Evolutionary conservation across 805 yeast genomes (phyloP), one percentile per base, ranked within the genome.

Genomic region (Candida silvicultrix): DNA sequence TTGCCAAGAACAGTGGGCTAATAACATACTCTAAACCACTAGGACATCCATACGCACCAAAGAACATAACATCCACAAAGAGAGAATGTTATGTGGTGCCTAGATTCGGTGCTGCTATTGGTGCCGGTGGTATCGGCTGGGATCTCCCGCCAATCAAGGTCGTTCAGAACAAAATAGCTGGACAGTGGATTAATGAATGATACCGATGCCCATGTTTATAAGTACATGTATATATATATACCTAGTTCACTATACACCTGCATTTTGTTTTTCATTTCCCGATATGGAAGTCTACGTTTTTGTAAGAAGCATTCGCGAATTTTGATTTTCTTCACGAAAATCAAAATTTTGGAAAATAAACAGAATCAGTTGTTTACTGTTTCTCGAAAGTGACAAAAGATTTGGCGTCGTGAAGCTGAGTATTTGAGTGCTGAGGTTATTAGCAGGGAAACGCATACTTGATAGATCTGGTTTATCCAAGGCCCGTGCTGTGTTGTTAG

Each of bases 81-180:
- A 71, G 97, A 53, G 90, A 85, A 57, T 87, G 95, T 55, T 90
- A 88, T 67, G 97, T 90, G 15, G 82, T 89, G 43, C 97, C 98
- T 1, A 69, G 97, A 46, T 80, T 86, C 59, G 97, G 97, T 4
- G 90, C 95, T 11, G 74, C 81, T 7, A 71, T 83, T 38, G 95
- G 95, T 11, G 74, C 81, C 37, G 97, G 96, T 19, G 86, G 88
- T 20, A 72, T 84, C 23, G 96, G 96, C 9, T 92, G 97, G 95
- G 97, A 92, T 56, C 66, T 92, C 43, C 95, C 94, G 8, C 85
- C 82, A 3, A 70, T 83, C 23, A 83, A 88, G 60, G 94, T 89
- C 2, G 69, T 70, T 1, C 97, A 92, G 61, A 73, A 70, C 49
- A 86, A 83, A 58, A 63, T 70, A 7, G 66, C 74, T 32, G 94